Conservation (phyloP, 23 red algal species). For the Cyanidium caldarium region DNA sequence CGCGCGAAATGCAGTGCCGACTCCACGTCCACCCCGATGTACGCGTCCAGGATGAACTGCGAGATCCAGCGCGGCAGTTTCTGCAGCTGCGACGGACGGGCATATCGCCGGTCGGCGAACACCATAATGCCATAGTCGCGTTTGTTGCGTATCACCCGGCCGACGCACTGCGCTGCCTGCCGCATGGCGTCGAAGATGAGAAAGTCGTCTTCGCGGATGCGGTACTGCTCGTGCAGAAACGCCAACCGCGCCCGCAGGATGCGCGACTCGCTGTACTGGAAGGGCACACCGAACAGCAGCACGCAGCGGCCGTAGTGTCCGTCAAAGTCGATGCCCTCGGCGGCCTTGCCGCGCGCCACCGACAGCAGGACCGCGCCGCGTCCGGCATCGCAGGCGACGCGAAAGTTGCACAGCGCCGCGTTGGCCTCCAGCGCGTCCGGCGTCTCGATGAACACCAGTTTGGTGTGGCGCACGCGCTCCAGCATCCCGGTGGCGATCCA, state of each 20-base stretch:
- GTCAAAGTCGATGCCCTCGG: slow-evolving; percentile 21
- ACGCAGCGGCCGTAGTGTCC: slow-evolving; percentile 17
- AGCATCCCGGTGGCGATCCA: slow-evolving; percentile 12
- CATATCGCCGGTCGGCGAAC: slow-evolving; percentile 16
- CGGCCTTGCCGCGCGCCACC: slow-evolving; percentile 13
- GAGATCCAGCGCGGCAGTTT: slow-evolving; percentile 19
- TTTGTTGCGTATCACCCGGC: slow-evolving; percentile 18
- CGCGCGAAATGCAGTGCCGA: background rate
- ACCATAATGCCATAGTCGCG: slow-evolving; percentile 22
- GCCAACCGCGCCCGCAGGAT: slow-evolving; percentile 1
- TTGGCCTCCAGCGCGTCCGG: slow-evolving; percentile 9
- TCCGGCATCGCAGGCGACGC: slow-evolving; percentile 11
- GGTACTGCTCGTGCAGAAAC: slow-evolving; percentile 2
- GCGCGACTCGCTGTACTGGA: slow-evolving; percentile 18
- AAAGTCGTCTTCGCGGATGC: slow-evolving; percentile 21
- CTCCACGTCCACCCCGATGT: slow-evolving; percentile 7
- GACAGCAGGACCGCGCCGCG: slow-evolving; percentile 15
- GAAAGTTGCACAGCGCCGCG: slow-evolving; percentile 2
- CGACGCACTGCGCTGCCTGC: slow-evolving; percentile 23
- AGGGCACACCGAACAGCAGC: slow-evolving; percentile 12
- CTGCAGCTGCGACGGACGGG: background rate
- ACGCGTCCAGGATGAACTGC: slow-evolving; percentile 7
- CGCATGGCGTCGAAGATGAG: slow-evolving; percentile 15
- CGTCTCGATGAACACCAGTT: slow-evolving; percentile 16
- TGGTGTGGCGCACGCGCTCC: background rate